phyloP scores from a whole-genome alignment of 2,329 filamentous ascomycete genomes.

The Cucurbitaria berberidis region DNA sequence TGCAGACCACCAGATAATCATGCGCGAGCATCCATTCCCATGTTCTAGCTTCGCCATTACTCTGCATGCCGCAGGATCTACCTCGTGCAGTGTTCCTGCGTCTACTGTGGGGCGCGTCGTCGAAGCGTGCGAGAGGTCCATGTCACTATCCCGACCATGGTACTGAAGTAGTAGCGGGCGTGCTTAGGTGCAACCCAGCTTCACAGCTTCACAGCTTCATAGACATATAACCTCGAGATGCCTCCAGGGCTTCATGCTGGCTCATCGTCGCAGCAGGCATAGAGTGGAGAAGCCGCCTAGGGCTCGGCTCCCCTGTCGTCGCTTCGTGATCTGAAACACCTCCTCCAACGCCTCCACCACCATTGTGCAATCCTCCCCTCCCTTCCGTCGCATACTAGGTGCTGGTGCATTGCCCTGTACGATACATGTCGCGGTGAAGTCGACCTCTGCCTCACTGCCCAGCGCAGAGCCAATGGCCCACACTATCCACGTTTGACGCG shows the following conservation, averaged over 20 bases:
- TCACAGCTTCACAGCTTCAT: not conserved
- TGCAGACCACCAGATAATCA: too few species aligned
- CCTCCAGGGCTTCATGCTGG: too few species aligned
- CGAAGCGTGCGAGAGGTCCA: not conserved
- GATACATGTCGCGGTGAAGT: conserved; percentile 1
- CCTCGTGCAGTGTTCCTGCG: conserved; percentile 15
- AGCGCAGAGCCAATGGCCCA: conserved; percentile 18
- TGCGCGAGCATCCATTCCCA: not conserved
- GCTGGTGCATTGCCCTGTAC: conserved; percentile 6
- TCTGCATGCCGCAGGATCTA: conserved; percentile 8
- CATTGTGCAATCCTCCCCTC: conserved; percentile 3
- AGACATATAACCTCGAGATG: too few species aligned
- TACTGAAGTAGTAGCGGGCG: not conserved
- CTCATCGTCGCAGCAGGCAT: conserved; percentile 1
- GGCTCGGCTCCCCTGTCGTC: not conserved
- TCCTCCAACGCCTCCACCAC: not conserved
- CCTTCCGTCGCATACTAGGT: conserved; percentile 8
- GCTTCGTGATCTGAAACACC: conserved; percentile 15
- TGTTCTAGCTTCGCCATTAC: conserved; percentile 5
- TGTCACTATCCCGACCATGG: too few species aligned
- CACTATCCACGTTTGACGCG: conserved; percentile 15
- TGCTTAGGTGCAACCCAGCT: not conserved
- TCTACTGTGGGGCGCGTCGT: conserved; percentile 1
- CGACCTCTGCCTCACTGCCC: conserved; percentile 11
- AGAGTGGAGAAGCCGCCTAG: conserved; percentile 4